Conservation (phyloP, 495 filamentous ascomycete species). For the Sabuloglossum arenarium region DNA sequence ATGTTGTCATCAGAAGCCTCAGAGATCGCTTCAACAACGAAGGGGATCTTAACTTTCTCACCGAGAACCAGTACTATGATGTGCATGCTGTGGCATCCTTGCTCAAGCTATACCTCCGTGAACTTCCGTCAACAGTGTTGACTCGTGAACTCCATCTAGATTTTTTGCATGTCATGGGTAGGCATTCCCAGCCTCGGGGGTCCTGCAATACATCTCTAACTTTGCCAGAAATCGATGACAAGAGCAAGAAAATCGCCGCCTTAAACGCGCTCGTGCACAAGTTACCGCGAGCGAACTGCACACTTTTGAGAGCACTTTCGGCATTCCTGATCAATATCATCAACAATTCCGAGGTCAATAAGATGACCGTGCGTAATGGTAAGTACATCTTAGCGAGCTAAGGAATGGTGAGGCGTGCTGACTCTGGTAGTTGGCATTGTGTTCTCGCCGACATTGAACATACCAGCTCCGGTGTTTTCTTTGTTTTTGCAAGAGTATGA, state of each 20-base stretch:
- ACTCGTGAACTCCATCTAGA: conserved; percentile 79
- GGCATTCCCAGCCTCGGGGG: conserved; percentile 12
- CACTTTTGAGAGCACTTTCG: conserved; percentile 62
- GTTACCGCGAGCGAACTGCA: conserved; percentile 59
- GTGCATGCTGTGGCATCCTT: conserved; percentile 90
- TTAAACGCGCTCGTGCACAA: conserved; percentile 68
- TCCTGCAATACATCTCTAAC: conserved; percentile 7
- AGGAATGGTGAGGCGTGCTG: neutral
- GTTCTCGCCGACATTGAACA: conserved; percentile 95
- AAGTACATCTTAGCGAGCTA: conserved; percentile 2
- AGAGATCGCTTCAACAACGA: conserved; percentile 85
- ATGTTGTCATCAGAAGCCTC: conserved; percentile 76
- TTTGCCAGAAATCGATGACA: conserved; percentile 38
- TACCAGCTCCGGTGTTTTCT: conserved; percentile 84
- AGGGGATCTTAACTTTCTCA: conserved; percentile 75
- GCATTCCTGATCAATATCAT: conserved; percentile 76
- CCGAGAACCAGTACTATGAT: conserved; percentile 74
- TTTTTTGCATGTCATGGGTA: conserved; percentile 70
- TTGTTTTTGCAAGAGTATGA: conserved; percentile 82
- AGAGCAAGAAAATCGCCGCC: conserved; percentile 57
- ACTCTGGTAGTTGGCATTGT: conserved; percentile 58
- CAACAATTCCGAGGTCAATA: conserved; percentile 75
- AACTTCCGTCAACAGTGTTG: conserved; percentile 75
- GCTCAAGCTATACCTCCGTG: conserved; percentile 83
- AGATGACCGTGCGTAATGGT: conserved; percentile 87